Percentiles rank a stretch among this genome's conserved stretches.
phyloP scores from a whole-genome alignment of 2,329 filamentous ascomycete genomes.

The Botrytis byssoidea region DNA sequence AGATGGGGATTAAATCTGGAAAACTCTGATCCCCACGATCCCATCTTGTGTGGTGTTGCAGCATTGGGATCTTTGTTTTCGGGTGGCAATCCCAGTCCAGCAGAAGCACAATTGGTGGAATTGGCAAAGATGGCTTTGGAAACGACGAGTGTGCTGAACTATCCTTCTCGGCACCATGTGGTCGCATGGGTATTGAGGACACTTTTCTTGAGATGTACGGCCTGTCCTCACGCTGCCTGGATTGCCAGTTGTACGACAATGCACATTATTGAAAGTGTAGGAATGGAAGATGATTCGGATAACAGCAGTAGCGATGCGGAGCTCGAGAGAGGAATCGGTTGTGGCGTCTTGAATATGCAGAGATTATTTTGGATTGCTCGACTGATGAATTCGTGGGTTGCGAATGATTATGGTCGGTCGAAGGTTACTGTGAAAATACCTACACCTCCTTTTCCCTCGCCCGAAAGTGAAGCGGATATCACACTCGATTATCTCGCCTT shows the following conservation, averaged over 20 bases:
- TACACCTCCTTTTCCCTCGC: background rate
- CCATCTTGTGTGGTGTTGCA: conserved; percentile 38
- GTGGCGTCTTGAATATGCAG: conserved; percentile 14
- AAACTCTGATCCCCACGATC: conserved; percentile 29
- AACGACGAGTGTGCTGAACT: conserved; percentile 19
- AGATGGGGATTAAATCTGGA: conserved; percentile 39
- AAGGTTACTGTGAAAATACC: conserved; percentile 15
- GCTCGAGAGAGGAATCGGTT: background rate
- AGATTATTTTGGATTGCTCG: conserved; percentile 14
- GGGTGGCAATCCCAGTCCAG: conserved; percentile 24
- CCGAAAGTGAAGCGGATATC: background rate
- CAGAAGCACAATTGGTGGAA: conserved; percentile 35
- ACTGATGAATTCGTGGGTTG: conserved; percentile 17
- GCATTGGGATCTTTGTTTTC: conserved; percentile 41
- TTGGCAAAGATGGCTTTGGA: conserved; percentile 33
- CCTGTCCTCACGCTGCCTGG: conserved; percentile 35
- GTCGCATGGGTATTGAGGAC: conserved; percentile 32
- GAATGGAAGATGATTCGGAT: conserved; percentile 20
- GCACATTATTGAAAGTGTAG: conserved; percentile 35
- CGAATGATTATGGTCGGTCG: conserved; percentile 17
- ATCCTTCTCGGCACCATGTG: conserved; percentile 30
- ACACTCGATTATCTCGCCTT: conserved; percentile 13
- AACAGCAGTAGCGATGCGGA: background rate
- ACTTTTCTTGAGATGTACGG: conserved; percentile 34
- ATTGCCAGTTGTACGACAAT: conserved; percentile 33